Conservation (phyloP, 306 rosid genomes). For the Casuarina cunninghamiana region DNA sequence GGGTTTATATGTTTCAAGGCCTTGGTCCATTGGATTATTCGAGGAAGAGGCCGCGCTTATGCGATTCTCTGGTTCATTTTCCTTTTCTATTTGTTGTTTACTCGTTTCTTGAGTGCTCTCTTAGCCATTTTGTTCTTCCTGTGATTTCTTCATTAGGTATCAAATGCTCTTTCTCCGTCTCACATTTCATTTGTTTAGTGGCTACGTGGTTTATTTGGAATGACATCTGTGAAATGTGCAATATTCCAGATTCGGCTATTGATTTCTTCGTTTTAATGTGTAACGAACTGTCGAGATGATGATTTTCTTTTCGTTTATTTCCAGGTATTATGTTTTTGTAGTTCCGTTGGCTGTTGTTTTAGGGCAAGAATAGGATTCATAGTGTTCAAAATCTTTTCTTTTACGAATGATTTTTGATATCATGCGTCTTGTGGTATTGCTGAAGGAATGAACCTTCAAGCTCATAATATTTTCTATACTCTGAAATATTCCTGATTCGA, state of each 20-base stretch:
- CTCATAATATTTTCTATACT: background rate
- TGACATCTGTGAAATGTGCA: background rate
- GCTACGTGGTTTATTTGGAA: background rate
- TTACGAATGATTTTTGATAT: background rate
- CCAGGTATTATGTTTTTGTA: background rate
- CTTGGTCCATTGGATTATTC: background rate
- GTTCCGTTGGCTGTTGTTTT: background rate
- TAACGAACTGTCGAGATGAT: background rate
- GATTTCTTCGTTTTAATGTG: background rate
- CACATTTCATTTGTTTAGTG: background rate
- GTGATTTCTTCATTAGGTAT: background rate
- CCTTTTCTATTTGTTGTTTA: background rate
- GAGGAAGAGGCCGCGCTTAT: background rate
- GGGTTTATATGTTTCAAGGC: background rate
- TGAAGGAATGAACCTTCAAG: background rate
- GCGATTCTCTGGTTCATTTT: background rate
- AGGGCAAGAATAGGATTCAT: background rate
- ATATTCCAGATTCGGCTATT: background rate
- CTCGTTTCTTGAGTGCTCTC: background rate
- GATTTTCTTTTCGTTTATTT: background rate
- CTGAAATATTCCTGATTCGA: background rate
- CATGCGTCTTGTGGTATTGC: background rate
- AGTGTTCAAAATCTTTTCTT: background rate
- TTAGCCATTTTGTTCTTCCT: background rate
- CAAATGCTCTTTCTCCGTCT: background rate